Evolutionary conservation across 2,329 filamentous ascomycete species (phyloP).

Genomic region (Fusarium temperatum): DNA sequence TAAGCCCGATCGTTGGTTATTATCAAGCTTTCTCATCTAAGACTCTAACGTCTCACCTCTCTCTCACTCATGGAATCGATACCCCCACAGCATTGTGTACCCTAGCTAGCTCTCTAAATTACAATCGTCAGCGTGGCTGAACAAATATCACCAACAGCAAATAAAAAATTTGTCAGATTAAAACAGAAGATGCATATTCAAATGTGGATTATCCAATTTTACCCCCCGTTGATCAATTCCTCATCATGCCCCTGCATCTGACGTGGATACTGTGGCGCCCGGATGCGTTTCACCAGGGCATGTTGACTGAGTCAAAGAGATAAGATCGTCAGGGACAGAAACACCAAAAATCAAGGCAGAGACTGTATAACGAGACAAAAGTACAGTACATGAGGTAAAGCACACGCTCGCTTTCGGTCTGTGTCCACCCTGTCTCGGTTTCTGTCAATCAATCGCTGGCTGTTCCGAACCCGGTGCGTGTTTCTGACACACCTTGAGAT

Average conservation of each 20-base stretch:
- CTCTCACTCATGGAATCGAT: conserved; percentile 9
- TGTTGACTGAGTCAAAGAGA: conserved; percentile 5
- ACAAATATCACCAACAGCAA: conserved; percentile 4
- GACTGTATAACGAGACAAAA: neutral
- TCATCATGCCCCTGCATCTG: conserved; percentile 33
- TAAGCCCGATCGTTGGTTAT: neutral
- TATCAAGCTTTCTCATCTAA: conserved; percentile 20
- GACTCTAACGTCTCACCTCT: neutral
- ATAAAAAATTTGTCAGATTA: conserved; percentile 13
- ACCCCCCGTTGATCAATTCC: conserved; percentile 17
- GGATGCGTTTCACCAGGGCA: conserved; percentile 36
- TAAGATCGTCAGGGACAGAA: conserved; percentile 41
- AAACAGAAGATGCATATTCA: neutral
- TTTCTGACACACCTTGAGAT: neutral
- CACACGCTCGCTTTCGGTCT: conserved; percentile 7
- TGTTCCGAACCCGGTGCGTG: conserved; percentile 1
- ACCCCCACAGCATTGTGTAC: conserved; percentile 9
- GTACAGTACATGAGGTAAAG: neutral
- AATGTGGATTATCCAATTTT: conserved; percentile 17
- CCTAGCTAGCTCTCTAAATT: conserved; percentile 19
- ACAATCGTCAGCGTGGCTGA: conserved; percentile 14
- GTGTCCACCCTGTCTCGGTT: conserved; percentile 5
- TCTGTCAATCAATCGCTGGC: neutral
- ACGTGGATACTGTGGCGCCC: conserved; percentile 41
- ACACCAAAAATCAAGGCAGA: conserved; percentile 24